Conservation (phyloP, 179 eudicot species). For the Beta macrorhiza region DNA sequence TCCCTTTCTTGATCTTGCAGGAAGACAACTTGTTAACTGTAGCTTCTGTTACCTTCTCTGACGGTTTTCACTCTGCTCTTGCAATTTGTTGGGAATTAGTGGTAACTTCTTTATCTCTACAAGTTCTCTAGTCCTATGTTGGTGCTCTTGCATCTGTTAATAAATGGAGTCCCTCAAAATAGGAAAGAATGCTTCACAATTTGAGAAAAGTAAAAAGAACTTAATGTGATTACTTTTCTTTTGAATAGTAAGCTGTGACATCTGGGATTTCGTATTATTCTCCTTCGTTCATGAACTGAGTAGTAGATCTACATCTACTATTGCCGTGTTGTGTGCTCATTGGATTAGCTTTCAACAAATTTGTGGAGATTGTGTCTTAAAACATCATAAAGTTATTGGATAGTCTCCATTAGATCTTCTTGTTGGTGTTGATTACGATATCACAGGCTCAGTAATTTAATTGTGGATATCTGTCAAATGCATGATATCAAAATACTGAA, state of each 20-base stretch:
- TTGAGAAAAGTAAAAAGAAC: neutral
- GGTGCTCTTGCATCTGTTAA: neutral
- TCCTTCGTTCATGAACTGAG: too few relatives aligned
- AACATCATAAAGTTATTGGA: neutral
- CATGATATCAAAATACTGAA: neutral
- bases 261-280: neutral
- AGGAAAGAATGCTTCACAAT: neutral
- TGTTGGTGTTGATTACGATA: neutral
- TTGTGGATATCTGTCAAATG: neutral
- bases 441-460: neutral
- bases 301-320: too few relatives aligned
- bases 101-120: conserved; percentile 34
- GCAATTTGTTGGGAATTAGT: conserved; percentile 58
- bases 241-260: neutral
- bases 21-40: conserved; percentile 55
- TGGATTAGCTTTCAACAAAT: neutral
- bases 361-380: neutral
- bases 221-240: neutral
- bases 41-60: conserved; percentile 67
- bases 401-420: neutral
- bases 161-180: neutral
- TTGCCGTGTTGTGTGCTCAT: neutral
- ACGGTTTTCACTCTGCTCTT: conserved; percentile 52
- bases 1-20: conserved; percentile 39
- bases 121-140: neutral